Evolutionary conservation across 495 filamentous ascomycete species (phyloP).

Genomic region (Trichoderma virens): DNA sequence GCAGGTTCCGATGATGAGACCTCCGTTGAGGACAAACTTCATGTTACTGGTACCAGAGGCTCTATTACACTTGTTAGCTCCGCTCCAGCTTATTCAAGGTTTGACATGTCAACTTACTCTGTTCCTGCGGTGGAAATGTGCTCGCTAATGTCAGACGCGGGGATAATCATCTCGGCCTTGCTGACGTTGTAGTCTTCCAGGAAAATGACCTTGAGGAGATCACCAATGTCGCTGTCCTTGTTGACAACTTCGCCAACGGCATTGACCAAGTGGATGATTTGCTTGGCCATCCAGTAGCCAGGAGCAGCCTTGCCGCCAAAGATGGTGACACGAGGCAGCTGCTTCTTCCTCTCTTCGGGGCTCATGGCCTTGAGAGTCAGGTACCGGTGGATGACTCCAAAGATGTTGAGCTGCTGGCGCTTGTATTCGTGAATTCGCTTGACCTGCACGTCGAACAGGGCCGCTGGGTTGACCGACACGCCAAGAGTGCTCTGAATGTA

Average conservation of each 20-base stretch:
- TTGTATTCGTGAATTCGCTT: constrained; percentile 99
- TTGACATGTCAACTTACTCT: constrained; percentile 45
- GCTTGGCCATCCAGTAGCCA: constrained; percentile 99
- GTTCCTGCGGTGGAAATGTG: constrained; percentile 98
- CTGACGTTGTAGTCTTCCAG: constrained; percentile 98
- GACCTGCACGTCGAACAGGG: constrained; percentile 94
- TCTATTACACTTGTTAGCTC: constrained; percentile 18
- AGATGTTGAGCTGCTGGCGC: constrained; percentile 97
- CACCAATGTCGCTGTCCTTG: constrained; percentile 81
- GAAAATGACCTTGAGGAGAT: constrained; percentile 94
- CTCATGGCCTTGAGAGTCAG: constrained; percentile 79
- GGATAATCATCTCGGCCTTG: constrained; percentile 94
- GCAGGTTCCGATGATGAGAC: constrained; percentile 93
- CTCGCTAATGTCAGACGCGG: constrained; percentile 93
- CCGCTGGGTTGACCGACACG: constrained; percentile 74
- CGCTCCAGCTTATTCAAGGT: constrained; percentile 24
- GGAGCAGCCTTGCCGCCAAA: constrained; percentile 97
- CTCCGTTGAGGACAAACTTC: constrained; percentile 98
- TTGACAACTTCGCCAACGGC: constrained; percentile 88
- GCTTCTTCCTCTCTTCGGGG: constrained; percentile 78
- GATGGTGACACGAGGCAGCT: constrained; percentile 87
- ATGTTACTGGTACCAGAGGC: constrained; percentile 70
- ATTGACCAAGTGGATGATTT: constrained; percentile 94
- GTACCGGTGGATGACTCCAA: constrained; percentile 94
- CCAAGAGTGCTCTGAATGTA: constrained; percentile 77